phyloP scores from a whole-genome alignment of 148 eudicot species.

The Suaeda aralocaspica region DNA sequence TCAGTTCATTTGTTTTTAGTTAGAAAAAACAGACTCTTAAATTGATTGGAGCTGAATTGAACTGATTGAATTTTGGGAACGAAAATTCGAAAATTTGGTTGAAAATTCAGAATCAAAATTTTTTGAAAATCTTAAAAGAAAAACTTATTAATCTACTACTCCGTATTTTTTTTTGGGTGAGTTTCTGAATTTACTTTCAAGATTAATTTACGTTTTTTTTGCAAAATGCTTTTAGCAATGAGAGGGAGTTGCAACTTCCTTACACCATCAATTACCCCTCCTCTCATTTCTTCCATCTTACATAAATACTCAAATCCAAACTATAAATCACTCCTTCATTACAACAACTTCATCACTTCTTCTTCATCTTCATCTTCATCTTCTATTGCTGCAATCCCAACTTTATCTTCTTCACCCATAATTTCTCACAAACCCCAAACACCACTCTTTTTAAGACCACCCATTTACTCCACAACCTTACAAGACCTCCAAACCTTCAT shows the following conservation, averaged over 20 bases:
- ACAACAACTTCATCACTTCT: conserved; percentile 2
- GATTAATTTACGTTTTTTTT: too few relatives aligned
- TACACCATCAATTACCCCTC: background rate
- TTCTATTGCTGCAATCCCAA: conserved; percentile 4
- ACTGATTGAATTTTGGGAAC: too few relatives aligned
- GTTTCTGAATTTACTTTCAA: too few relatives aligned
- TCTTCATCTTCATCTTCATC: background rate
- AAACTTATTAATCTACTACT: too few relatives aligned
- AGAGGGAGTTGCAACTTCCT: conserved; percentile 23
- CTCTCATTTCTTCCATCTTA: background rate
- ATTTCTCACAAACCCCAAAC: conserved; percentile 46
- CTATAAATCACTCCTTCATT: background rate
- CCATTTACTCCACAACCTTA: conserved; percentile 44
- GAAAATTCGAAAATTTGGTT: too few relatives aligned
- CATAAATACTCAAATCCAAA: background rate
- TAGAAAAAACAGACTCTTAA: too few relatives aligned
- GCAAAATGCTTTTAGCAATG: conserved; percentile 39
- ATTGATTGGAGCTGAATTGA: too few relatives aligned
- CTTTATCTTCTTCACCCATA: conserved; percentile 11
- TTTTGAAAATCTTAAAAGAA: too few relatives aligned
- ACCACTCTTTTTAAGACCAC: conserved; percentile 69
- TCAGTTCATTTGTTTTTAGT: too few relatives aligned
- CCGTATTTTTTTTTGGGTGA: too few relatives aligned
- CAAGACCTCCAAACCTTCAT: conserved; percentile 55
- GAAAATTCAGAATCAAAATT: too few relatives aligned